These are phyloP conservation scores for Termitomyces sp. DNA, from an alignment of 768 basidiomycete genomes.

Conservation along the genomic window DNA sequence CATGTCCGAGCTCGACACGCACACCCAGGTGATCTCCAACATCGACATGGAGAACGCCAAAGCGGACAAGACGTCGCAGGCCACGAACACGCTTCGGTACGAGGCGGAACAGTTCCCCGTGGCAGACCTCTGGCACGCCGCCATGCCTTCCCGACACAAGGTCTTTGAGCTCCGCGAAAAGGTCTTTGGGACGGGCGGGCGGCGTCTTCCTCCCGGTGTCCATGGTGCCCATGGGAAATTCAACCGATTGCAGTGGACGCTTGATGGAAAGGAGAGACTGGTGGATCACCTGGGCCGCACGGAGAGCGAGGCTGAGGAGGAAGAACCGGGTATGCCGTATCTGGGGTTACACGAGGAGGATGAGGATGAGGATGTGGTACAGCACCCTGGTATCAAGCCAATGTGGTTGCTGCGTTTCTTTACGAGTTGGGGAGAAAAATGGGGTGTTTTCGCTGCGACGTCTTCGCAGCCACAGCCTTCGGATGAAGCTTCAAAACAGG, in stretches of 20 bases:
- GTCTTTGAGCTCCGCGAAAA: constrained; percentile 61
- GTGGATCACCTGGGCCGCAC: constrained; percentile 69
- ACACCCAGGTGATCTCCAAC: constrained; percentile 40
- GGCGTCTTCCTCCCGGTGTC: constrained; percentile 41
- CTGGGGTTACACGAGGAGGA: constrained; percentile 27
- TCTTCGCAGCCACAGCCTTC: constrained; percentile 8
- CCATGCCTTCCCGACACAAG: constrained; percentile 52
- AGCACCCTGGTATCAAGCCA: constrained; percentile 55
- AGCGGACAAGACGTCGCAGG: constrained; percentile 50
- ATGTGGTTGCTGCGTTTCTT: constrained; percentile 77
- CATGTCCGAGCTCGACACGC: constrained; percentile 40
- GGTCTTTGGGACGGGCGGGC: constrained; percentile 58
- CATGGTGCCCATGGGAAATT: constrained; percentile 55
- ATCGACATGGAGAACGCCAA: constrained; percentile 45
- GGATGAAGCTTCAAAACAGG: constrained; percentile 4
- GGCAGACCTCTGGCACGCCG: constrained; percentile 62
- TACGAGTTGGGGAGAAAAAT: constrained; percentile 68
- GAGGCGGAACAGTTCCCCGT: constrained; percentile 66
- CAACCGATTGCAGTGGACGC: constrained; percentile 64
- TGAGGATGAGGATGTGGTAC: constrained; percentile 54
- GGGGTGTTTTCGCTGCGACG: constrained; percentile 38
- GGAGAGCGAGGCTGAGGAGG: constrained; percentile 74
- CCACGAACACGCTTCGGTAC: constrained; percentile 63
- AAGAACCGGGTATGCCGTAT: constrained; percentile 30
- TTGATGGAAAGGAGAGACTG: constrained; percentile 54